Percentiles rank a stretch among this genome's conserved stretches.
These are phyloP conservation scores for Sarcodon sp. DNA, from an alignment of 768 basidiomycete genomes.

Conservation along the genomic window DNA sequence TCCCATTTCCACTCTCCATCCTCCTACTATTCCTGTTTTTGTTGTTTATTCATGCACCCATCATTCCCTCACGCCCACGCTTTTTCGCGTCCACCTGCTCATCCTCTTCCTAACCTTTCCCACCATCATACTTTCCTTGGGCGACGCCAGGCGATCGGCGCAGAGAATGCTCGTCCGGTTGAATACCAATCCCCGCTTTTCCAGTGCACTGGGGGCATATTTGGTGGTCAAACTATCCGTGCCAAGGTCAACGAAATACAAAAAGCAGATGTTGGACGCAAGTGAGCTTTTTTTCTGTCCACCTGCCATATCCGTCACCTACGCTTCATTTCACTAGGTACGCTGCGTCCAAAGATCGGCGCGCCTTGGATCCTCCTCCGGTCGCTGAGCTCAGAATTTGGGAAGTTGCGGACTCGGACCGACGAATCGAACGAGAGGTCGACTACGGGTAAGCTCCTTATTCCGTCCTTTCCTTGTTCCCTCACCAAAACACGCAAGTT, in stretches of 20 bases:
- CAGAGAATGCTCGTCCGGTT: not conserved
- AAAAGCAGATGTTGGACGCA: conserved; percentile 55
- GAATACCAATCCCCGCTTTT: not conserved
- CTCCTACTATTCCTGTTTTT: too few relatives aligned
- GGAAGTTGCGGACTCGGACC: not conserved
- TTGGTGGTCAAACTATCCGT: conserved; percentile 43
- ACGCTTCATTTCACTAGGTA: not conserved
- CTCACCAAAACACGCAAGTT: not conserved
- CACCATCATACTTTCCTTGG: not conserved
- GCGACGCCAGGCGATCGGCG: not conserved
- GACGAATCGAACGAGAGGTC: not conserved
- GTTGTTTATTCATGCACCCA: too few relatives aligned
- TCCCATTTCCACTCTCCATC: too few relatives aligned
- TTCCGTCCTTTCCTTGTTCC: too few relatives aligned
- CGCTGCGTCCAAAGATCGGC: not conserved
- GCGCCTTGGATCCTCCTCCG: not conserved
- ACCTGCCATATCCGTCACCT: not conserved
- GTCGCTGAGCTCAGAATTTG: not conserved
- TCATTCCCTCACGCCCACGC: too few relatives aligned
- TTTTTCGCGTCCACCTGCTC: not conserved
- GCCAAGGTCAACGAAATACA: conserved; percentile 46
- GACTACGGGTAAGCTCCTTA: not conserved
- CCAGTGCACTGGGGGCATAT: conserved; percentile 41
- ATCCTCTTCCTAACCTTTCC: not conserved
- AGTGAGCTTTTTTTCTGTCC: conserved; percentile 23